Conservation (phyloP, 2,329 filamentous ascomycete genomes). For the Neofusicoccum sp. region DNA sequence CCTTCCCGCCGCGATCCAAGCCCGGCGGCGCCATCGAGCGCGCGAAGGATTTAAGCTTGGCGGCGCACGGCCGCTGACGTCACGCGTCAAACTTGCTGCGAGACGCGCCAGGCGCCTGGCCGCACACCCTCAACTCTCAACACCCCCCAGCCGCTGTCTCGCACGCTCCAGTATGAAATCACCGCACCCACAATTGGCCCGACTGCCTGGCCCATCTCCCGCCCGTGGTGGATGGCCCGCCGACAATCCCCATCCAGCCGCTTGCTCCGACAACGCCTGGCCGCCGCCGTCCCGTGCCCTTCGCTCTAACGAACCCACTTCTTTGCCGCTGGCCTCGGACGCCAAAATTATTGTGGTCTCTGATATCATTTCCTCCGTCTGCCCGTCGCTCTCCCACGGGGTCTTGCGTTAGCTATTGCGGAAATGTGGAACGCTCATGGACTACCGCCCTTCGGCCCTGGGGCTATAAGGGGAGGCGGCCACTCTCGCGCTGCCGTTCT, state of each 20-base stretch:
- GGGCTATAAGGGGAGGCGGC: neutral
- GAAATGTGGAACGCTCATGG: constrained; percentile 1
- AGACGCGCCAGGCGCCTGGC: constrained; percentile 9
- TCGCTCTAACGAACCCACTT: neutral
- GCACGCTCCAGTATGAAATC: constrained; percentile 18
- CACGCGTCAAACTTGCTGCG: neutral
- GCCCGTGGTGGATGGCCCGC: neutral
- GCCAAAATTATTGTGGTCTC: constrained; percentile 1
- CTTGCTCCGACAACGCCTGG: neutral
- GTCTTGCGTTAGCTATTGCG: neutral
- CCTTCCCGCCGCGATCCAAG: constrained; percentile 4
- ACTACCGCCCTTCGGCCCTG: neutral
- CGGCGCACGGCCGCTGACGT: constrained; percentile 10
- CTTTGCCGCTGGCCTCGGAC: neutral
- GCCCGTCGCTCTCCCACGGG: neutral
- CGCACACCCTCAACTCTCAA: neutral
- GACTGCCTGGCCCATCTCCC: constrained; percentile 5
- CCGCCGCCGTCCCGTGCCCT: neutral
- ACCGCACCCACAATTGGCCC: constrained; percentile 14
- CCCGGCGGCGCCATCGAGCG: neutral
- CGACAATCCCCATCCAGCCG: neutral
- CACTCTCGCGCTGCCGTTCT: neutral
- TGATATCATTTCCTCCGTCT: constrained; percentile 10
- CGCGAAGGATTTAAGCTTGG: constrained; percentile 6
- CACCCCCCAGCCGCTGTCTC: neutral